Base-by-base conservation (phyloP, 2,329 filamentous ascomycete genomes). In the Beauveria caledonica region DNA sequence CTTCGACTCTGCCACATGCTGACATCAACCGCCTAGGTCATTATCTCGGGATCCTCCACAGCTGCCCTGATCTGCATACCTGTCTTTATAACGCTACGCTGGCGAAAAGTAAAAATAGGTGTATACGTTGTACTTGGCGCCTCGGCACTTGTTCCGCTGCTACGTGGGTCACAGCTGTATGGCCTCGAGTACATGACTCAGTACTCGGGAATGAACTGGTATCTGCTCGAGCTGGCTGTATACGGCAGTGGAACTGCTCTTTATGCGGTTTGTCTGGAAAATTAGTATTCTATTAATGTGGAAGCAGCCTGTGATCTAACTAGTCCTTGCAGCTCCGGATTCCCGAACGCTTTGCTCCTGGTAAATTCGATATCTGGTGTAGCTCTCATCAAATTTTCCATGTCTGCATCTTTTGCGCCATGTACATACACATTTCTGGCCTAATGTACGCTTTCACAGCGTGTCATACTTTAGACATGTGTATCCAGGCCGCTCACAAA, bases 331-430 rank as follows among this genome's bases (percentile, higher is more conserved):
- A 86, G 83, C 79, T 84, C 52, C 85, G 92, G 48, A 83, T 92
- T 70, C 92, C 92, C 0, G 92, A 97, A 75, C 79, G 88, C 58
- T 82, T 80, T 68, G 80, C 76, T 55, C 92, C 91, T 0, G 88
- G 90, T 3, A 78, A 72, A n/a, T 95, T 92, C 69, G 92, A 96
- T 73, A 87, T 95, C 46, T 87, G 88, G 81, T 90, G 91, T 21
- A 90, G 86, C 70, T 94, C 89, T 23, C 92, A 96, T 73, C 92
- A 96, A 76, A 86, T 96, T 63, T 96, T 97, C 71, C 92, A 96
- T 74, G 77, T 93, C 44, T 78, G 39, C 9, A 64, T 65, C 23
- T 57, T 65, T 45, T 63, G 62, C 29, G 63, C 64, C 13, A 63
- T 64, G 58, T 63, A 62, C 44, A 60, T 62, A 58, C 59, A 65